Conservation (phyloP, 345 rosid species). For the Streptanthus diversifolius region DNA sequence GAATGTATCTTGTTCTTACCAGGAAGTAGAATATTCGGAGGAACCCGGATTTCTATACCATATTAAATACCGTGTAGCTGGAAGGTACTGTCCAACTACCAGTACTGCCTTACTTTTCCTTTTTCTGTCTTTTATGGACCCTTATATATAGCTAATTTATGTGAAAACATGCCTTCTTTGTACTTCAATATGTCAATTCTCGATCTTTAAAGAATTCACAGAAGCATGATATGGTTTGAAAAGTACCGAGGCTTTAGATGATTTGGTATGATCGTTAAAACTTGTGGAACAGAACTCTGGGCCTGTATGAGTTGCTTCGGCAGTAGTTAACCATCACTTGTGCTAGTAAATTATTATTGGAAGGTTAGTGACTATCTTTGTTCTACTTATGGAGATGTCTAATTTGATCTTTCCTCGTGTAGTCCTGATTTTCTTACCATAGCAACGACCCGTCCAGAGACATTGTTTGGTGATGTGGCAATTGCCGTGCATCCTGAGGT, state of each 20-base stretch:
- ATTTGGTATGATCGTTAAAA: neutral
- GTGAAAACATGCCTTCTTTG: neutral
- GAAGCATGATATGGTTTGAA: neutral
- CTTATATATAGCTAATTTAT: neutral
- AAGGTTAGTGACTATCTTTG: neutral
- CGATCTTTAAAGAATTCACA: neutral
- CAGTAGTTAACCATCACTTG: neutral
- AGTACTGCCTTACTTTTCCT: neutral
- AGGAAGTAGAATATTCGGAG: constrained; percentile 99
- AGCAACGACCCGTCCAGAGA: constrained; percentile 98
- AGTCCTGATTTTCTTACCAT: constrained; percentile 85
- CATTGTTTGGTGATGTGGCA: constrained; percentile 95
- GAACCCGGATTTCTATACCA: constrained; percentile 80
- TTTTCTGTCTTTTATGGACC: neutral
- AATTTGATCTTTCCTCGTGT: constrained; percentile 29
- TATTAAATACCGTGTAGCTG: constrained; percentile 96
- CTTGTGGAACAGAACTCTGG: constrained; percentile 7
- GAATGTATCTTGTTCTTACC: constrained; percentile 21
- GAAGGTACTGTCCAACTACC: constrained; percentile 50
- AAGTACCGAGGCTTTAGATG: neutral
- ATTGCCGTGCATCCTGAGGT: constrained; percentile 94
- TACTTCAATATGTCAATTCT: neutral
- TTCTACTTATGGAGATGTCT: constrained; percentile 10
- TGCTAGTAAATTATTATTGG: neutral
- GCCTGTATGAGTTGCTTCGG: neutral